Conservation (phyloP, 345 rosid genomes). For the Eucalyptus fibrosa region DNA sequence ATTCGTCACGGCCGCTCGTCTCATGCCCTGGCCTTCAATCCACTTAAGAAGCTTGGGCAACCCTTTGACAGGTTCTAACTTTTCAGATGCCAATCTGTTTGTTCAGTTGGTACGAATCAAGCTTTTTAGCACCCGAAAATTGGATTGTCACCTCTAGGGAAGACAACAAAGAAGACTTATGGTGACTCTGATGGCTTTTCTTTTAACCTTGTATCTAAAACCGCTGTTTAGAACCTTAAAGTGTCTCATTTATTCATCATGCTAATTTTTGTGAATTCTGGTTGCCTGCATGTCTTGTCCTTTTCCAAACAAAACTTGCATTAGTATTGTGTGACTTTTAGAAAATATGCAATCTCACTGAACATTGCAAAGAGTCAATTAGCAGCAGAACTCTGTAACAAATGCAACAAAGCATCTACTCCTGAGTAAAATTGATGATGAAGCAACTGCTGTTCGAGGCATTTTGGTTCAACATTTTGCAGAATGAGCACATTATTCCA, state of each 20-base stretch:
- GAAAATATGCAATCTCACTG: background rate
- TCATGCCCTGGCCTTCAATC: constrained; percentile 22
- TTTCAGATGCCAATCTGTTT: constrained; percentile 20
- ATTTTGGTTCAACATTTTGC: background rate
- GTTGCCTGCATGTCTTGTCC: background rate
- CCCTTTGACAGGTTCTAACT: constrained; percentile 17
- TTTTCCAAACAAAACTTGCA: background rate
- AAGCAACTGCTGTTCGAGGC: background rate
- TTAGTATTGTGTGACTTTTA: background rate
- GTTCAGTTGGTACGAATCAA: too few relatives aligned
- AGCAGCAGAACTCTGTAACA: background rate
- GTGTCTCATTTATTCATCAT: background rate
- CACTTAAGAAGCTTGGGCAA: constrained; percentile 12
- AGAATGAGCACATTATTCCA: background rate
- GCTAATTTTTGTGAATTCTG: background rate
- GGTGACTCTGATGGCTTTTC: background rate
- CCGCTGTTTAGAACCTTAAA: background rate
- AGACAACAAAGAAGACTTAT: background rate
- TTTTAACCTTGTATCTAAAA: background rate
- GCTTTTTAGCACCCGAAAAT: background rate
- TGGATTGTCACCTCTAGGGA: background rate
- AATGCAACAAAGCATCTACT: background rate
- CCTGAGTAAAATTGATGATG: background rate
- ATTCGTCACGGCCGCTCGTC: constrained; percentile 30
- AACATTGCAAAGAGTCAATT: background rate